These are phyloP conservation scores for Conticribra guillardii DNA, from an alignment of 108 stramenopile genomes.

Conservation along the genomic window DNA sequence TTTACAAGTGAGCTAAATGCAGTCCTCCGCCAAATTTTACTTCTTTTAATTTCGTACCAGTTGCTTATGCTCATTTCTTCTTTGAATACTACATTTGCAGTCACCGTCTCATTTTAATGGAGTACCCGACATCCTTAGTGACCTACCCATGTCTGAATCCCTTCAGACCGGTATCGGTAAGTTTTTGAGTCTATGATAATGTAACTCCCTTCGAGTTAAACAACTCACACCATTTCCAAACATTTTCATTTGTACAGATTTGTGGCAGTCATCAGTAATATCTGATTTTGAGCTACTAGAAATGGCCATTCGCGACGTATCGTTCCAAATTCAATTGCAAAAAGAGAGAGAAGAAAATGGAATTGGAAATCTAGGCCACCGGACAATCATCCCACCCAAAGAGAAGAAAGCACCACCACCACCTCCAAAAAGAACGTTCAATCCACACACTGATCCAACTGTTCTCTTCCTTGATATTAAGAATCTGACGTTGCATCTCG, in stretches of 20 bases:
- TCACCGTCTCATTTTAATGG: conserved; percentile 21
- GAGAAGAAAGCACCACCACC: background rate
- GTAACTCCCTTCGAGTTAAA: too few species aligned
- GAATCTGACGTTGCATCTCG: conserved; percentile 67
- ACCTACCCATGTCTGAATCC: conserved; percentile 71
- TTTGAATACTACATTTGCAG: too few species aligned
- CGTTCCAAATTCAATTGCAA: conserved; percentile 75
- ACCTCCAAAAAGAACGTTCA: conserved; percentile 49
- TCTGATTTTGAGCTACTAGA: conserved; percentile 86
- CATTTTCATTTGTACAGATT: conserved; percentile 39
- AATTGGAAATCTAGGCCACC: background rate
- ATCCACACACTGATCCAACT: conserved; percentile 78
- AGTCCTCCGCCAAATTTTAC: too few species aligned
- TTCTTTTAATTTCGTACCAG: too few species aligned
- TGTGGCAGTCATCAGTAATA: conserved; percentile 82
- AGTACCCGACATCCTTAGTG: conserved; percentile 52
- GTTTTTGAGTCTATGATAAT: background rate
- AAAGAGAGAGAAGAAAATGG: conserved; percentile 44
- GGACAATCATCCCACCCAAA: background rate
- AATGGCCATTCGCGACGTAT: conserved; percentile 80
- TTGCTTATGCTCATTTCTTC: too few species aligned
- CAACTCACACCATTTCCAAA: background rate
- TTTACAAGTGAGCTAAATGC: conserved; percentile 47
- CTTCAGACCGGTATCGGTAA: conserved; percentile 70
- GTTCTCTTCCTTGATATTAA: conserved; percentile 79